Base-by-base conservation (phyloP, 345 rosid genomes). In the Xanthoceras sorbifolium region DNA sequence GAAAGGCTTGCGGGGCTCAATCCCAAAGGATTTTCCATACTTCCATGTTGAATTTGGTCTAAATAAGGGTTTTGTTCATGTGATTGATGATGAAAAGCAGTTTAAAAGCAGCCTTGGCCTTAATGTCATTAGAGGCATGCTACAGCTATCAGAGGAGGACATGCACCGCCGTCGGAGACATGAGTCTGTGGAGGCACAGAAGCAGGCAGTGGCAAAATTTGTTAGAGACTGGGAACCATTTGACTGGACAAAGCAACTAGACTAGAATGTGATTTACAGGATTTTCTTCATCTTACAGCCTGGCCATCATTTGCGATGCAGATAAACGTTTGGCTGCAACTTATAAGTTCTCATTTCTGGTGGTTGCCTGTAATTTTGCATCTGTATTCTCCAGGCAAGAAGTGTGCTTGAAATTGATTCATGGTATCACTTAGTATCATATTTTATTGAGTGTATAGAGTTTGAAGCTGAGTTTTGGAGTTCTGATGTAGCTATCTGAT, bases 1-100 rank as follows among this genome's bases (percentile, higher is more conserved):
- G 72, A 96, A 93, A 79, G 98, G 99, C 70, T 79, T 96, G 65
- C 89, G 92, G 11, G 88, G 86, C 67, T 93, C 98, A 34, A 92
- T 95, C 23, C 97, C 99, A 0, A 92, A 92, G 86, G 89, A 93
- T 72, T 95, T 95, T 71, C 98, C 98, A 0, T 95, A 95, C 84
- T 96, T 93, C 81, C 98, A 92, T 26, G 98, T 93, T 4, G 98
- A 96, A 85, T 93, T 96, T 29, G 97, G 98, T 69, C 79, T 92
- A 46, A 87, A 84, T 63, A 90, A 68, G 84, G 97, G 99, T 6
- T 92, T 93, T 61, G 99, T 85, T 76, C 98, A 96, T 40, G 99
- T 92, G 75, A 96, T 96, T n/a, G 99, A 96, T 9, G 97, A 96
- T 2, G 97, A 96, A 81, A 81, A 81, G 26, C 92, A 91, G 81